Conservation (phyloP, 805 yeast genomes). For the Naumovozyma dairenensis region DNA sequence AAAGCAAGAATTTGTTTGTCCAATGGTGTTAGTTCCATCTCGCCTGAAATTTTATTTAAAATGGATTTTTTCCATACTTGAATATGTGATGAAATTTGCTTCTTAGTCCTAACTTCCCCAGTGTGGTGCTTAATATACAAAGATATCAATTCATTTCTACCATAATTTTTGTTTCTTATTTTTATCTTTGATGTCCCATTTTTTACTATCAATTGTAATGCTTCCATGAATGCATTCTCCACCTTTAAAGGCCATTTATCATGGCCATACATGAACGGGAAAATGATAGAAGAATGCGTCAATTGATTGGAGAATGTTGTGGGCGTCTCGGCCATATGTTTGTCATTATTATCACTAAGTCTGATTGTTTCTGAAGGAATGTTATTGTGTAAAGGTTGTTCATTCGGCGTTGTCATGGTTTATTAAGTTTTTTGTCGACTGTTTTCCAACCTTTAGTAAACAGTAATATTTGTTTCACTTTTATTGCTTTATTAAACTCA, state of each 20-base stretch:
- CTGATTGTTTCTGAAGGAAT: no score
- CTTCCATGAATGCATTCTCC: slow-evolving; percentile 83
- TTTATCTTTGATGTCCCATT: slow-evolving; percentile 81
- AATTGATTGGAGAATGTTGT: not conserved
- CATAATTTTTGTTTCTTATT: slow-evolving; percentile 76
- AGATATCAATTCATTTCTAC: slow-evolving; percentile 89
- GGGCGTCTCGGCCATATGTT: not conserved
- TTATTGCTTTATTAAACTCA: no score
- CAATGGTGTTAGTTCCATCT: slow-evolving; percentile 15
- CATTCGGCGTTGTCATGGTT: no score
- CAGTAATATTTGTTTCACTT: no score
- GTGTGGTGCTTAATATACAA: slow-evolving; percentile 72
- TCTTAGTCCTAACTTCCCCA: slow-evolving; percentile 73
- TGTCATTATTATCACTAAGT: not conserved
- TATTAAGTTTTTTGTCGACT: no score
- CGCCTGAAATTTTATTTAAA: slow-evolving; percentile 19
- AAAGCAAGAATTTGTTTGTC: slow-evolving; percentile 23
- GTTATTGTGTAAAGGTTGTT: no score
- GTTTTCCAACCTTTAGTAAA: no score
- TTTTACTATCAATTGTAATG: slow-evolving; percentile 73
- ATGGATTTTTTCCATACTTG: slow-evolving; percentile 80
- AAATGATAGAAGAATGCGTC: not conserved
- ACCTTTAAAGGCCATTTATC: slow-evolving; percentile 80
- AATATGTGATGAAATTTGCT: slow-evolving; percentile 89
- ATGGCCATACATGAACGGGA: slow-evolving; percentile 11